Percentiles rank a stretch among this genome's conserved stretches.
phyloP scores from a whole-genome alignment of 129 eudicot species.

The Gnaphalium uliginosum region DNA sequence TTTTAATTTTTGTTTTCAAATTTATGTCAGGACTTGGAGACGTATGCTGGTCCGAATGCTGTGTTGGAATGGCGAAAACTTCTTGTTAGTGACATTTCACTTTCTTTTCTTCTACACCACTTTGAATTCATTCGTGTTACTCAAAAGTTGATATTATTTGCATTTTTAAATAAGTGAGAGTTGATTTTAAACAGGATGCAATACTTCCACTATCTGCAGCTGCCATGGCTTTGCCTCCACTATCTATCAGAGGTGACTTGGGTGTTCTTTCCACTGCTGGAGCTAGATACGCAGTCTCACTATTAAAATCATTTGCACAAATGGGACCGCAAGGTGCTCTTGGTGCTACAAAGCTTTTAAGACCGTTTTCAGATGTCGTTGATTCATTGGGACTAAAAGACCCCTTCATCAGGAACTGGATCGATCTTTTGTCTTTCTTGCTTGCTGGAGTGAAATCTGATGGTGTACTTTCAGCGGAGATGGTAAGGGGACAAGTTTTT shows the following conservation, averaged over 20 bases:
- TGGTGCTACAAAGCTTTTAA: slow-evolving; percentile 91
- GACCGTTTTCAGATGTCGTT: slow-evolving; percentile 74
- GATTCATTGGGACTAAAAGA: slow-evolving; percentile 83
- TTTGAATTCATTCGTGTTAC: not conserved
- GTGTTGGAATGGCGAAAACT: slow-evolving; percentile 91
- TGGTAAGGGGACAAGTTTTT: slow-evolving; percentile 51
- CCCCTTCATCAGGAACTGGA: slow-evolving; percentile 91
- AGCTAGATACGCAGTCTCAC: slow-evolving; percentile 79
- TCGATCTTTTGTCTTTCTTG: slow-evolving; percentile 88
- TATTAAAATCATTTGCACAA: slow-evolving; percentile 79
- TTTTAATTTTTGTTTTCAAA: not conserved
- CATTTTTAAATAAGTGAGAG: not conserved
- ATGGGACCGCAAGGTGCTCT: slow-evolving; percentile 97
- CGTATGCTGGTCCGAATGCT: slow-evolving; percentile 78
- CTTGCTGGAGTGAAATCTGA: slow-evolving; percentile 97
- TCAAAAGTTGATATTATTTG: not conserved
- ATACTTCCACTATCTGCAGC: slow-evolving; percentile 91
- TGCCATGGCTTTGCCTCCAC: slow-evolving; percentile 97
- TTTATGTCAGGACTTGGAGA: slow-evolving; percentile 77
- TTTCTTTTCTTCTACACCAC: slow-evolving; percentile 5
- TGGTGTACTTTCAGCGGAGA: slow-evolving; percentile 97
- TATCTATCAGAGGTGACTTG: slow-evolving; percentile 85
- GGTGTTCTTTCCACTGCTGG: slow-evolving; percentile 95
- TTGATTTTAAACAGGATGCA: slow-evolving; percentile 60
- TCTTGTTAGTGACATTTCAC: slow-evolving; percentile 61